These are phyloP conservation scores for Cenchrus fungigraminus DNA, from an alignment of 176 grass and related monocot species.

Conservation along the genomic window DNA sequence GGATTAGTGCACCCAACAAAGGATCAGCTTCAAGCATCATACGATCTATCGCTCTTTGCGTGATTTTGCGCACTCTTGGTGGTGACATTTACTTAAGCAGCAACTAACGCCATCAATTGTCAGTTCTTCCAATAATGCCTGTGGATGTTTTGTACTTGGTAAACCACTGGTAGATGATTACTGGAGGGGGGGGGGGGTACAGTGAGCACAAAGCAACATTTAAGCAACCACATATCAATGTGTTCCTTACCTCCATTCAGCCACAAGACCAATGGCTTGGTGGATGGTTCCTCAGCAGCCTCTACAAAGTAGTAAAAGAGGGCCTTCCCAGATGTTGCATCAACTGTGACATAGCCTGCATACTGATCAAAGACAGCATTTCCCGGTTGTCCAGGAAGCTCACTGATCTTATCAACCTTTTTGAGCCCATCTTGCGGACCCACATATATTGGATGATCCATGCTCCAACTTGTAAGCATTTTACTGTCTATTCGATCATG, in stretches of 20 bases:
- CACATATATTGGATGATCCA: conserved; percentile 18
- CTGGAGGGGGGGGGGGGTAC: not conserved
- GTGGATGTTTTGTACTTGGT: not conserved
- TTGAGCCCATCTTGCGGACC: conserved; percentile 36
- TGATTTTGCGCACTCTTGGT: not conserved
- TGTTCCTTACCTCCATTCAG: conserved; percentile 68
- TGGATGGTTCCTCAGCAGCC: conserved; percentile 37
- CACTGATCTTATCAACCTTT: conserved; percentile 52
- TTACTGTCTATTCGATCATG: not conserved
- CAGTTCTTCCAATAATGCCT: not conserved
- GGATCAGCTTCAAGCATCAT: not conserved
- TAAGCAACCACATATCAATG: conserved; percentile 9
- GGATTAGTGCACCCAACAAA: not conserved
- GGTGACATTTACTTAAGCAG: not conserved
- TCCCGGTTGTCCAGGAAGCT: conserved; percentile 60
- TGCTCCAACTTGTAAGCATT: not conserved
- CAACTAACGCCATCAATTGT: not conserved
- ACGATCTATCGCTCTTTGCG: not conserved
- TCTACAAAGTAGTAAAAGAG: conserved; percentile 75
- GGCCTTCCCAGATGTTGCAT: conserved; percentile 46
- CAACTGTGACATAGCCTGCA: conserved; percentile 59
- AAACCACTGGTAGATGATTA: not conserved
- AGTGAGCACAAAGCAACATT: conserved; percentile 2
- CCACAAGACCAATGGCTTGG: conserved; percentile 68
- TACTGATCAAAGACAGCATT: conserved; percentile 58